These are phyloP conservation scores for Boletus semigastroideus DNA, from an alignment of 1,284 basidiomycete genomes.

Conservation along the genomic window DNA sequence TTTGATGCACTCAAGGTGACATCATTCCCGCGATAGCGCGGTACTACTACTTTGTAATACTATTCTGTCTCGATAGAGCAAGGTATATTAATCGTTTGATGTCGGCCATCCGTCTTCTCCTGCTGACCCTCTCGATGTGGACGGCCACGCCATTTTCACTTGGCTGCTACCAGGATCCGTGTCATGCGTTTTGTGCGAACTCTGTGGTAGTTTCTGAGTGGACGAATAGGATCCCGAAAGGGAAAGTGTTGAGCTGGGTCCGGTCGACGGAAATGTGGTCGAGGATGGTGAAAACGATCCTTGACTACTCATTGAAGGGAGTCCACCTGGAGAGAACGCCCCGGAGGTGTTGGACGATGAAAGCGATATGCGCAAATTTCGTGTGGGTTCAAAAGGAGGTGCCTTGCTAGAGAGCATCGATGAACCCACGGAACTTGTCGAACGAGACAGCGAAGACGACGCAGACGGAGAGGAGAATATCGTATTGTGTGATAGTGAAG, in stretches of 20 bases:
- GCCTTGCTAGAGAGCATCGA: slow-evolving; percentile 54
- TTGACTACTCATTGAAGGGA: slow-evolving; percentile 14
- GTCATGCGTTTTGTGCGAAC: slow-evolving; percentile 10
- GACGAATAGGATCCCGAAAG: slow-evolving; percentile 18
- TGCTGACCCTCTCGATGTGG: slow-evolving; percentile 11
- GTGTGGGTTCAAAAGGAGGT: slow-evolving; percentile 49
- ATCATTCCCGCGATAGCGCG: not conserved
- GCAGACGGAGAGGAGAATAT: slow-evolving; percentile 23
- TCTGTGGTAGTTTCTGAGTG: slow-evolving; percentile 11
- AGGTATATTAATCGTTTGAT: slow-evolving; percentile 9
- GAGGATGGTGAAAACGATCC: slow-evolving; percentile 18
- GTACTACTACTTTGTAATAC: slow-evolving; percentile 1
- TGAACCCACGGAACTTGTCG: slow-evolving; percentile 29
- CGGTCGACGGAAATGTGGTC: slow-evolving; percentile 6
- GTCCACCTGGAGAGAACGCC: slow-evolving; percentile 10
- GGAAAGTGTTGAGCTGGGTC: slow-evolving; percentile 14
- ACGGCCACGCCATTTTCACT: slow-evolving; percentile 7
- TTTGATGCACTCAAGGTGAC: no score
- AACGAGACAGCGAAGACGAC: slow-evolving; percentile 24
- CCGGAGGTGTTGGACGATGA: slow-evolving; percentile 20
- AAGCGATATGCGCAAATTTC: slow-evolving; percentile 27
- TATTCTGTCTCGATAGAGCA: not conserved
- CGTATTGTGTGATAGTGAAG: slow-evolving; percentile 19
- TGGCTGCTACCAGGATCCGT: slow-evolving; percentile 7
- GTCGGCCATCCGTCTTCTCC: slow-evolving; percentile 16